These are phyloP conservation scores for Castanospermum australe DNA, from an alignment of 306 rosid genomes.

Conservation along the genomic window DNA sequence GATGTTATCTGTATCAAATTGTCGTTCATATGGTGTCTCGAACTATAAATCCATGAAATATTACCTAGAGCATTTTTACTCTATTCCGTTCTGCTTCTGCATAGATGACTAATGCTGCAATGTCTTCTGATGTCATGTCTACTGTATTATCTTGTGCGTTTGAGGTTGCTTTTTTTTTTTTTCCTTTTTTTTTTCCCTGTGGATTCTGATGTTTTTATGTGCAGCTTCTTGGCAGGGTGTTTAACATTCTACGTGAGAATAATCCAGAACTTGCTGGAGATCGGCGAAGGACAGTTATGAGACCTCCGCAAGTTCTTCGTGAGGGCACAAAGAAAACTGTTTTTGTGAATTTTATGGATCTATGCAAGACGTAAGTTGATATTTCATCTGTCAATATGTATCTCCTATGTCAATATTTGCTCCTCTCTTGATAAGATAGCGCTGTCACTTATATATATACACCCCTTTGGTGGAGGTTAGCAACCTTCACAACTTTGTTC, in stretches of 20 bases:
- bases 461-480: too few relatives aligned
- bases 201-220: slow-evolving; percentile 2
- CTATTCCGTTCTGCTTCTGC: neutral
- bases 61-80: neutral
- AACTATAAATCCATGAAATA: neutral
- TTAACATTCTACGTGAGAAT: slow-evolving; percentile 87
- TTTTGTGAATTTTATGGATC: slow-evolving; percentile 94
- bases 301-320: slow-evolving; percentile 99
- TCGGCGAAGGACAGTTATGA: slow-evolving; percentile 87
- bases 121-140: neutral
- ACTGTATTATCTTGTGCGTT: neutral
- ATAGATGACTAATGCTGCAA: neutral
- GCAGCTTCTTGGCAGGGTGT: slow-evolving; percentile 95
- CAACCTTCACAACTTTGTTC: too few relatives aligned
- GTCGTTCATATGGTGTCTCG: neutral
- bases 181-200: neutral
- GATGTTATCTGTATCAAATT: neutral
- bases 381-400: too few relatives aligned
- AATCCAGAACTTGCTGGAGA: slow-evolving; percentile 97
- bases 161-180: neutral
- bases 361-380: slow-evolving; percentile 74
- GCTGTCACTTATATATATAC: too few relatives aligned
- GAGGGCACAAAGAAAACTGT: slow-evolving; percentile 99
- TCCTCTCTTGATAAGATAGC: too few relatives aligned
- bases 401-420: too few relatives aligned